Evolutionary conservation across 257 asterid species (phyloP), one percentile per base, ranked within the genome.

Genomic region (Lycium barbarum): DNA sequence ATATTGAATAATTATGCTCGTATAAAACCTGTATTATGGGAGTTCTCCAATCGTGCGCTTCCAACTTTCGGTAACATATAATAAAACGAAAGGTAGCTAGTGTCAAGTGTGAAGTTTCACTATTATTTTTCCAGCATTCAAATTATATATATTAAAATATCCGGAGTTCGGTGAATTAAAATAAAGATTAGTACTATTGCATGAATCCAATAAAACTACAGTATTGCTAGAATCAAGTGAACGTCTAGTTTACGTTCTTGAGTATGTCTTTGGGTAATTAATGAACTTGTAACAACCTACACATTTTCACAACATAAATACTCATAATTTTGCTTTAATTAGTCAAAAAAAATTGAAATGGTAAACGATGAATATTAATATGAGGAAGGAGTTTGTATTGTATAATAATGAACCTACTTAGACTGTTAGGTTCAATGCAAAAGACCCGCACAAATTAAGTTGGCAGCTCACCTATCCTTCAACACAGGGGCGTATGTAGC

Each of bases 391-490:
- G 73, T 66, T 33, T 5, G 47, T 66, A 66, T 2, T 5, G 47
- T 66, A 66, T 5, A 66, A 66, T 33, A 33, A 66, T 4, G 20
- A 66, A 66, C 45, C 43, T 66, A 35, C n/a, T 66, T 66, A 33
- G 63, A 76, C 47, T 51, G 63, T 51, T 76, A 78, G 49, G 59
- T 78, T 78, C 82, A 53, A 22, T 33, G 65, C 26, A 49, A 76
- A 26, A 26, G 81, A 76, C 65, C 7, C 22, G 2, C 0, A 26
- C 82, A 76, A 76, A 26, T 26, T 26, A 26, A 76, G 43, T 76
- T 76, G 82, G 82, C 82, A 53, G 62, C 65, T 76, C 26, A 26
- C 65, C 63, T 14, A 53, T 76, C 47, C 6, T 53, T 35, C 82
- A 76, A n/a, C n/a, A n/a, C n/a, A n/a, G n/a, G n/a, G n/a, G n/a